A percentile compares a stretch with the other conserved stretches of the same genome.
Conservation (phyloP, 2,329 filamentous ascomycete species). For the Hymenoscyphus fructigenus region DNA sequence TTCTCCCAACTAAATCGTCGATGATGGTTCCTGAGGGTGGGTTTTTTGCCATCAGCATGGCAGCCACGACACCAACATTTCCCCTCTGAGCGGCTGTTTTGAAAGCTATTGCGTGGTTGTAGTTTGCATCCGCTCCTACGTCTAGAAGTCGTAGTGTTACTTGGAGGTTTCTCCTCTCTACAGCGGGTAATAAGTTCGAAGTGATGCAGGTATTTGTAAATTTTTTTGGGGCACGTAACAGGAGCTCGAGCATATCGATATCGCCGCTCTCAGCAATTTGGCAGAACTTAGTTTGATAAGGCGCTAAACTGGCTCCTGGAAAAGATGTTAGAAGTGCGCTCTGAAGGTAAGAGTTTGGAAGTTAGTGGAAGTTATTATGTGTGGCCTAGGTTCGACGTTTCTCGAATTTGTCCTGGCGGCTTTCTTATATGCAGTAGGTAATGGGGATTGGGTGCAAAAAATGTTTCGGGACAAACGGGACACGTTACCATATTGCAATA, state of each 20-base stretch:
- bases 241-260: conserved; percentile 12
- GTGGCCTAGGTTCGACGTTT: background rate
- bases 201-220: conserved; percentile 16
- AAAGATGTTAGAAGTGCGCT: background rate
- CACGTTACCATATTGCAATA: conserved; percentile 23
- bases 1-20: conserved; percentile 49
- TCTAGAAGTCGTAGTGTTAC: conserved; percentile 12
- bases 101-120: conserved; percentile 52
- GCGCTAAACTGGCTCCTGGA: conserved; percentile 18
- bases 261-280: conserved; percentile 16
- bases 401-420: background rate
- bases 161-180: conserved; percentile 8
- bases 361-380: background rate
- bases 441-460: no score
- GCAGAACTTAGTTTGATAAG: conserved; percentile 11
- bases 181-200: conserved; percentile 16
- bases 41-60: conserved; percentile 52
- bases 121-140: conserved; percentile 49
- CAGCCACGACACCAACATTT: conserved; percentile 49
- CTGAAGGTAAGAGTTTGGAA: background rate
- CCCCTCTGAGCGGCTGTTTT: conserved; percentile 49
- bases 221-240: conserved; percentile 20
- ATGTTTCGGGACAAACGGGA: background rate
- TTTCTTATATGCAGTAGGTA: background rate
- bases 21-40: conserved; percentile 51